phyloP scores from a whole-genome alignment of 2,329 filamentous ascomycete species.

The Leptodontidium sp. region DNA sequence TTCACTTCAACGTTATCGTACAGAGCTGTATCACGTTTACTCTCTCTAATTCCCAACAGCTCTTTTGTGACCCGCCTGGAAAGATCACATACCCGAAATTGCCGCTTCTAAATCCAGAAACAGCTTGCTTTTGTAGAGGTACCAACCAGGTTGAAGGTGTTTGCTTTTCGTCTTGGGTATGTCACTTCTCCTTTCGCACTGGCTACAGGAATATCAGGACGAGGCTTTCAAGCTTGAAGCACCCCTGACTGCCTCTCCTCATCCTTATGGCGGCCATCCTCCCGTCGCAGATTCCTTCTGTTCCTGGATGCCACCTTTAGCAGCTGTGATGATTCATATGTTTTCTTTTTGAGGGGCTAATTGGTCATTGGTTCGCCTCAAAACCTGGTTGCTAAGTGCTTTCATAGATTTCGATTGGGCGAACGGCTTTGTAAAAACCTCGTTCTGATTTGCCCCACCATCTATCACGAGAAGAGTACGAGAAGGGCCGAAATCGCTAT shows the following conservation, averaged over 20 bases:
- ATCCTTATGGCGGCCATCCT: not conserved
- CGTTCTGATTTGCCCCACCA: constrained; percentile 2
- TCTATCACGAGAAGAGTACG: not conserved
- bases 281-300: not conserved
- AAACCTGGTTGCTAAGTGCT: not conserved
- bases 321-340: not conserved
- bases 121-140: not conserved
- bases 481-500: not conserved
- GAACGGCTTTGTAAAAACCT: not conserved
- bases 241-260: not conserved
- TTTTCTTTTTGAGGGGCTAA: not conserved
- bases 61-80: not conserved
- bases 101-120: not conserved
- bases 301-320: not conserved
- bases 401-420: not conserved
- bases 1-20: not conserved
- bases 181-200: not conserved
- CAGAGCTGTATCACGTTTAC: not conserved
- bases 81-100: not conserved
- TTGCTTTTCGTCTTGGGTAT: not conserved
- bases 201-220: not conserved
- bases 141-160: too few relatives aligned
- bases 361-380: not conserved
- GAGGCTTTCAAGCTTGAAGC: not conserved
- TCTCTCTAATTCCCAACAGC: not conserved